Base-by-base conservation (phyloP, 1,284 basidiomycete species). In the Somion occarium region DNA sequence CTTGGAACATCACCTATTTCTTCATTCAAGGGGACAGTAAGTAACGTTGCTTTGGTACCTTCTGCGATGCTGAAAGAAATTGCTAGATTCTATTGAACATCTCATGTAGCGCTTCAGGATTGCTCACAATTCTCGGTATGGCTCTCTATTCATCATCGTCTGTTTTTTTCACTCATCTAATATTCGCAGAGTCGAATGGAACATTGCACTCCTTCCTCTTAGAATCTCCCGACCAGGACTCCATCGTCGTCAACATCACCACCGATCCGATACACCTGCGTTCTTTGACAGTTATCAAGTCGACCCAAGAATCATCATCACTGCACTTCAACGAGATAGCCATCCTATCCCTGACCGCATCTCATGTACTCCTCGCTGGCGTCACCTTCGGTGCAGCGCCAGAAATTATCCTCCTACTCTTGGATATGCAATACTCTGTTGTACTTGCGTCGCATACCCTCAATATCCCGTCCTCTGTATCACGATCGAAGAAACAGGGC, bases 351-450 rank as follows among this genome's bases (percentile, higher is more conserved):
- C 64, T 88, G 19, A 75, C 75, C 0, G 80, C 84, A 3, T 86
- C 83, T 0, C 76, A 83, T 49, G 80, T 83, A 46, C 73, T 89
- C 38, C 73, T 89, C 7, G 76, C 78, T 25, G 73, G 73, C 23
- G 57, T 76, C 38, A 67, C 75, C 11, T 60, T 69, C 5, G 62
- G 70, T 5, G 59, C 69, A 0, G 51, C 67, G 0, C 65, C 72
- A 37, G 79, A 83, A 52, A 70, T 90, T 47, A 61, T 63, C n/a
- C 57, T 79, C 38, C 76, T 85, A 15, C 61, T 89, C 38, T 89
- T 87, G 85, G 87, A 90, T 59, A 67, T 88, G 18, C 81, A 82
- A 56, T 89, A 84, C 58, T 79, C 79, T 15, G 79, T 88, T 27
- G 66, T 88, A 18, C 72, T 89, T 20, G 70, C 81, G 1, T 74